A percentile compares a stretch with the other conserved stretches of the same genome.
phyloP scores from a whole-genome alignment of 768 basidiomycete genomes.

The Piloderma croceum region DNA sequence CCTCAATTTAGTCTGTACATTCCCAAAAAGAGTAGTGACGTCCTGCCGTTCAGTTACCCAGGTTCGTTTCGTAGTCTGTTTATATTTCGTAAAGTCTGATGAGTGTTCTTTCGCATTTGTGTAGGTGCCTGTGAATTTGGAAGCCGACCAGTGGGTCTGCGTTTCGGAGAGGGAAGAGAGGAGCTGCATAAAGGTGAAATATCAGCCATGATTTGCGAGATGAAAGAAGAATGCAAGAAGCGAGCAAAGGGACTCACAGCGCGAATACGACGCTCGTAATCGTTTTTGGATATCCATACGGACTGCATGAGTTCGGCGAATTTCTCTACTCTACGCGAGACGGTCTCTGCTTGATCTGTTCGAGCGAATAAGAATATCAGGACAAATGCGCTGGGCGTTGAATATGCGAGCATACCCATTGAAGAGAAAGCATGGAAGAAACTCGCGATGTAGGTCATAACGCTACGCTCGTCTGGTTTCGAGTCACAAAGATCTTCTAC shows the following conservation, averaged over 20 bases:
- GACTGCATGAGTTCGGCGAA: conserved; percentile 95
- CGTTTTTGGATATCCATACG: conserved; percentile 81
- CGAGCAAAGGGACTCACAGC: conserved; percentile 38
- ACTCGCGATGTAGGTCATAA: conserved; percentile 97
- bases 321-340: conserved; percentile 88
- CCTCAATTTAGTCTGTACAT: conserved; percentile 88
- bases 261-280: conserved; percentile 85
- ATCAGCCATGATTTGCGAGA: conserved; percentile 12
- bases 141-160: conserved; percentile 64
- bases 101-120: conserved; percentile 75
- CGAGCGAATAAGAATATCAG: conserved; percentile 6
- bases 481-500: conserved; percentile 92
- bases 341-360: conserved; percentile 95
- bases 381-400: conserved; percentile 1
- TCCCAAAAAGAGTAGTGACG: conserved; percentile 79
- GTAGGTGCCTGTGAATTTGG: conserved; percentile 69
- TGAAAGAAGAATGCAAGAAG: not conserved
- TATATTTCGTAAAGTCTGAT: conserved; percentile 69
- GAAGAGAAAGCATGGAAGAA: conserved; percentile 98
- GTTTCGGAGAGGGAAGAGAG: conserved; percentile 62
- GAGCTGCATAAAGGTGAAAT: conserved; percentile 38
- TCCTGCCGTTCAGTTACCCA: conserved; percentile 93
- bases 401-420: conserved; percentile 59
- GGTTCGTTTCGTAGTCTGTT: conserved; percentile 74
- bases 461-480: conserved; percentile 89